Percentiles rank a stretch among this genome's conserved stretches.
Conservation (phyloP, 306 rosid genomes). For the Lathyrus tuberosus region DNA sequence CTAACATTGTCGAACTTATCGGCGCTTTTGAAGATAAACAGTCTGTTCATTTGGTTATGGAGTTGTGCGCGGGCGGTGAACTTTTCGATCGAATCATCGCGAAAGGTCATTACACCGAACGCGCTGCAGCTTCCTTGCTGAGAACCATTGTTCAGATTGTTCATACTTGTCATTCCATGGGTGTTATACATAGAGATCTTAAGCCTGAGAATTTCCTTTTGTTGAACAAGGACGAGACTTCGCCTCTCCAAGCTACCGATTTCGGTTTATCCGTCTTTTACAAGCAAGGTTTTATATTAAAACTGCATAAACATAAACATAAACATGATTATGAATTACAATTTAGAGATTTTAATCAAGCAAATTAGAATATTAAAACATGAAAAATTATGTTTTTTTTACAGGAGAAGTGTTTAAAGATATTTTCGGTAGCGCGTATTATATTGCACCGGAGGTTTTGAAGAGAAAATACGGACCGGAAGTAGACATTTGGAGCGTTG, state of each 20-base stretch:
- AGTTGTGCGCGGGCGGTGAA: constrained; percentile 93
- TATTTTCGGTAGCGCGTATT: constrained; percentile 91
- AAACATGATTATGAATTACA: not conserved
- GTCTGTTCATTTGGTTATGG: constrained; percentile 91
- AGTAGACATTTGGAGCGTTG: constrained; percentile 97
- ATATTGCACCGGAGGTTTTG: constrained; percentile 97
- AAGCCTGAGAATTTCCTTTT: constrained; percentile 99
- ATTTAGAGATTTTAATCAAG: not conserved
- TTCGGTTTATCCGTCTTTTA: constrained; percentile 92
- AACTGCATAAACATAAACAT: not conserved
- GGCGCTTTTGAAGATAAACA: constrained; percentile 94
- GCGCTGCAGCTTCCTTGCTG: constrained; percentile 83
- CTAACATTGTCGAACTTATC: constrained; percentile 82
- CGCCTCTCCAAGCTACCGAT: constrained; percentile 96
- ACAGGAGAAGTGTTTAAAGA: constrained; percentile 86
- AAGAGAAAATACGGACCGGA: constrained; percentile 92
- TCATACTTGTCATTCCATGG: constrained; percentile 94
- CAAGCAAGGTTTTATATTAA: constrained; percentile 77
- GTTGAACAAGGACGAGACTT: constrained; percentile 69
- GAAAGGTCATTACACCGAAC: constrained; percentile 92
- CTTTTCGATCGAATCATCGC: constrained; percentile 92
- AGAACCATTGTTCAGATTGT: constrained; percentile 90
- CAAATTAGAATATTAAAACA: not conserved
- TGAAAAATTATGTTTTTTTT: not conserved
- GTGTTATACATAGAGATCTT: constrained; percentile 94